Base-by-base conservation (phyloP, 2,329 filamentous ascomycete species). In the Metarhizium guizhouense region DNA sequence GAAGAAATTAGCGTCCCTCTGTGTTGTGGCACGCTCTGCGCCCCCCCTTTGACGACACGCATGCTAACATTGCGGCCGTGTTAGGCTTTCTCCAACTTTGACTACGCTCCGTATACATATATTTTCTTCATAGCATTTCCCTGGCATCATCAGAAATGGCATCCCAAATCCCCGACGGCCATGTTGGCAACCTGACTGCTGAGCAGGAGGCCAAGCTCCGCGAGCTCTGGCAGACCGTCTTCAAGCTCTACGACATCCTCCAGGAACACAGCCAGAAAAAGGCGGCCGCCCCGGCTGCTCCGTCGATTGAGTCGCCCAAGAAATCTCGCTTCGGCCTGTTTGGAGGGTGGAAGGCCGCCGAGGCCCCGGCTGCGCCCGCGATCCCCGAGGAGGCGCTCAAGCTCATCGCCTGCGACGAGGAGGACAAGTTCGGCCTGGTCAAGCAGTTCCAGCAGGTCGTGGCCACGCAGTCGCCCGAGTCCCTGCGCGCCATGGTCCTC, bases 141-240 rank as follows among this genome's bases (percentile, higher is more conserved):
- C 25, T 4, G 1, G 25, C 25, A 25, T 25, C 25, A 25, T 25
- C 25, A 25, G 4, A 25, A 25, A 25, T 57, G 56, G 42, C 8
- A 13, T 49, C 52, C 10, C 25, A 43, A 2, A 18, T 53, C 16
- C 52, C 57, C 8, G 51, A 55, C 29, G 56, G 56, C 47, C 56
- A 56, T n/a, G 45, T 64, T 36, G 63, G 64, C 53, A 62, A 64
- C 54, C 57, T 67, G 49, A 64, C 60, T 4, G 13, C 54, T 6
- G 57, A 61, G 29, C 62, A 67, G 51, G 58, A 65, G 56, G 53
- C 52, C 34, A 61, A 62, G 50, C 58, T 67, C 6, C 64, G 62
- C 25, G 55, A 64, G 29, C 56, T 62, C 40, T 67, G 64, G 64
- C 58, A 54, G 30, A 57, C 59, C 16, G 40, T 65, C 10, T 56